Evolutionary conservation across 441 rosid species (phyloP).

Genomic region (Populus hybrid): DNA sequence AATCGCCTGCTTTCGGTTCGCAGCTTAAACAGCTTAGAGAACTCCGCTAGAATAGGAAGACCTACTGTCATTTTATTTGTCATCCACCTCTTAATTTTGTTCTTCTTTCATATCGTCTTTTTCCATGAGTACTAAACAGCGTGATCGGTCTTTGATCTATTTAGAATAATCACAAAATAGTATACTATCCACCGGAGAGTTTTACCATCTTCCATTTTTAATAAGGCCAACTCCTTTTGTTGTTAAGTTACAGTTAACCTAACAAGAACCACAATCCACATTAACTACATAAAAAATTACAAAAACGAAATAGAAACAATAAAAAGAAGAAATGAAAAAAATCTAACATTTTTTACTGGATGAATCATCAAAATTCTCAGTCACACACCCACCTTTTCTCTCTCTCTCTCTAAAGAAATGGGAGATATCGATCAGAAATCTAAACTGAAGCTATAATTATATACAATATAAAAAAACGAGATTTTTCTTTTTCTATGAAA

Average conservation of each 20-base stretch:
- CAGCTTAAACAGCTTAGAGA: slow-evolving; percentile 1
- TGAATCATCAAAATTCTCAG: background rate
- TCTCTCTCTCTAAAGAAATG: background rate
- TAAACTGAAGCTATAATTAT: background rate
- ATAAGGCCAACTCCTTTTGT: slow-evolving; percentile 12
- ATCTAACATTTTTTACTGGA: background rate
- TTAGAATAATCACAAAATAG: background rate
- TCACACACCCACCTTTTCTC: background rate
- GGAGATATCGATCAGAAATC: background rate
- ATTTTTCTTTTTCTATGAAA: background rate
- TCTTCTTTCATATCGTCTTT: background rate
- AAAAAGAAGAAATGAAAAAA: background rate
- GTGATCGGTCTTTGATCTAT: slow-evolving; percentile 1
- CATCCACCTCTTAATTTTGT: background rate
- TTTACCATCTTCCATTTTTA: background rate
- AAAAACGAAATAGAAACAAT: background rate
- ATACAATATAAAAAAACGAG: background rate
- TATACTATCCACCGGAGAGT: background rate
- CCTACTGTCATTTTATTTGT: background rate
- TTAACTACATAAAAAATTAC: too few species aligned
- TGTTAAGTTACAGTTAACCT: slow-evolving; percentile 46
- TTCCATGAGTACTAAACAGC: background rate
- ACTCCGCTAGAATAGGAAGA: background rate
- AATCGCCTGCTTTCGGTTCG: background rate
- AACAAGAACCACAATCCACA: slow-evolving; percentile 23